phyloP scores from a whole-genome alignment of 352 stramenopile genomes.

The Thalassiosira hispida region DNA sequence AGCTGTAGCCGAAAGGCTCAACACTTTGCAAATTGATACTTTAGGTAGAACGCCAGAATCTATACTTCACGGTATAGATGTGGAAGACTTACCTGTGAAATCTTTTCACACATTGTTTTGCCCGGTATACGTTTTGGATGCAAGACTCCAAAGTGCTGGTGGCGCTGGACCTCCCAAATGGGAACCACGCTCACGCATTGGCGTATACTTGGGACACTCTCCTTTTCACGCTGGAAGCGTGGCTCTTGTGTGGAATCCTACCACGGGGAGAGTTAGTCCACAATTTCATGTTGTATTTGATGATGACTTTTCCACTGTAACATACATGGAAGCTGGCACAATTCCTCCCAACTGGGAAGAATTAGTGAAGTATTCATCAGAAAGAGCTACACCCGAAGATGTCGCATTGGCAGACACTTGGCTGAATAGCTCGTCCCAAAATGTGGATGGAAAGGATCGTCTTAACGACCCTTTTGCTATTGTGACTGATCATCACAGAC shows the following conservation, averaged over 20 bases:
- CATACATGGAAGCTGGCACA: slow-evolving; percentile 5
- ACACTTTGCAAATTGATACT: slow-evolving; percentile 8
- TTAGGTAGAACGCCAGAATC: slow-evolving; percentile 10
- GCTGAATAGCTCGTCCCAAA: background rate
- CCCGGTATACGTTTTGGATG: slow-evolving; percentile 35
- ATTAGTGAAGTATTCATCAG: background rate
- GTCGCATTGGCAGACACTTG: background rate
- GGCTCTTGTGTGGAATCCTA: slow-evolving; percentile 52
- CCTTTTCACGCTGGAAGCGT: slow-evolving; percentile 42
- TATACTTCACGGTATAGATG: slow-evolving; percentile 4
- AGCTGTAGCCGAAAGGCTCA: slow-evolving; percentile 5
- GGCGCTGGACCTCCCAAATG: slow-evolving; percentile 44
- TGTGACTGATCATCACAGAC: no score
- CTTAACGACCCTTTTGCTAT: no score
- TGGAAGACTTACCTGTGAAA: slow-evolving; percentile 10
- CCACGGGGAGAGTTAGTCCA: slow-evolving; percentile 46
- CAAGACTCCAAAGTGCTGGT: slow-evolving; percentile 22
- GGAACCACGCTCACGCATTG: slow-evolving; percentile 31
- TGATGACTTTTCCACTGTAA: slow-evolving; percentile 31
- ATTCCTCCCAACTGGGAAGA: background rate
- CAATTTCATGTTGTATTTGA: slow-evolving; percentile 65
- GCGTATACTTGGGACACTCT: slow-evolving; percentile 56
- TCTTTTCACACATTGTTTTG: slow-evolving; percentile 36
- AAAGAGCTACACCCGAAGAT: background rate
- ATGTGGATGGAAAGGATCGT: no score